Evolutionary conservation across 2,329 filamentous ascomycete species (phyloP).

Genomic region (Rosellinia necatrix): DNA sequence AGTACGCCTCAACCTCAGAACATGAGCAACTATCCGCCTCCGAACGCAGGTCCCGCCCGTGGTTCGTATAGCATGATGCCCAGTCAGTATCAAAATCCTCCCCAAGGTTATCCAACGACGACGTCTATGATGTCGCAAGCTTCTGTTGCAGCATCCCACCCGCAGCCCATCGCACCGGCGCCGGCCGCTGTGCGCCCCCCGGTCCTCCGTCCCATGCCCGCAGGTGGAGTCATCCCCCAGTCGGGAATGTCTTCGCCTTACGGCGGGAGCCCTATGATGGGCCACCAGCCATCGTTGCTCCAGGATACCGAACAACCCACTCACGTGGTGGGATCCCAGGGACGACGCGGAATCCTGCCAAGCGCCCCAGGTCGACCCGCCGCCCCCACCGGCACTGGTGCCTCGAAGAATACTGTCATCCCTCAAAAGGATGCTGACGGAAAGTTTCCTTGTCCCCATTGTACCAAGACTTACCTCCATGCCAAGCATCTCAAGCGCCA

Average conservation of each 20-base stretch:
- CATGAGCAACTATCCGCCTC: conserved; percentile 48
- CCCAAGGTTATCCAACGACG: conserved; percentile 60
- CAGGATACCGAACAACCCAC: conserved; percentile 71
- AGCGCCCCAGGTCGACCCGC: conserved; percentile 86
- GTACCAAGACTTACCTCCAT: conserved; percentile 97
- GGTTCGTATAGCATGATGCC: conserved; percentile 61
- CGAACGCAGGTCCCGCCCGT: conserved; percentile 44
- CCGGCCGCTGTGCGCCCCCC: conserved; percentile 64
- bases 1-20: conserved; percentile 62
- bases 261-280: conserved; percentile 60
- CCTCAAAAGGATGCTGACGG: conserved; percentile 95
- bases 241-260: conserved; percentile 64
- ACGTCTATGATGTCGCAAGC: conserved; percentile 69
- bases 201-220: conserved; percentile 71
- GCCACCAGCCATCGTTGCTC: conserved; percentile 57
- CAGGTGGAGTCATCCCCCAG: conserved; percentile 66
- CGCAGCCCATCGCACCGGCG: conserved; percentile 76
- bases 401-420: conserved; percentile 79
- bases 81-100: conserved; percentile 57
- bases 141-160: conserved; percentile 69
- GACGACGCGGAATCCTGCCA: conserved; percentile 86
- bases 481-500: conserved; percentile 98
- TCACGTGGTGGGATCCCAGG: conserved; percentile 94
- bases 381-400: conserved; percentile 71
- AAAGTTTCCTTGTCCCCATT: conserved; percentile 97